These are phyloP conservation scores for Pisolithus tinctorius DNA, from an alignment of 768 basidiomycete genomes.

Conservation along the genomic window DNA sequence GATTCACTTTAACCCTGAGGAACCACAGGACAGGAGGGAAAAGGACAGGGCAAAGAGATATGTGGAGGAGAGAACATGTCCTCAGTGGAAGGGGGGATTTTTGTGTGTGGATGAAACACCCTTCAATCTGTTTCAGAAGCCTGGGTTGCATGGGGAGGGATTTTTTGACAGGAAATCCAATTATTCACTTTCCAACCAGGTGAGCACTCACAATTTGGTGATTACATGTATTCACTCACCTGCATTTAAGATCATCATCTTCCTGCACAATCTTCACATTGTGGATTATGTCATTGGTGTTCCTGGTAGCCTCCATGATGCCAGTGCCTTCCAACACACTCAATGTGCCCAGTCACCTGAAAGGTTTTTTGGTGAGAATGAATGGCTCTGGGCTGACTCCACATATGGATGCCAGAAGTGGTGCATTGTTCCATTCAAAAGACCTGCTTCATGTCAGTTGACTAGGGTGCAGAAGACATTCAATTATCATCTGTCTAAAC, in stretches of 20 bases:
- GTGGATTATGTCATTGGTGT: conserved; percentile 7
- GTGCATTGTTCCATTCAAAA: conserved; percentile 21
- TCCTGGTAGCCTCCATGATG: conserved; percentile 8
- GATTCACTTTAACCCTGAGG: background rate
- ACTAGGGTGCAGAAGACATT: conserved; percentile 10
- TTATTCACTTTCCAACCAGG: conserved; percentile 15
- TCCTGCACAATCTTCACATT: conserved; percentile 7
- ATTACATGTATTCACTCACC: background rate
- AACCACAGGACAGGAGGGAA: background rate
- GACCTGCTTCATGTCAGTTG: conserved; percentile 9
- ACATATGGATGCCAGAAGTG: conserved; percentile 7
- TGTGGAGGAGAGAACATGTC: background rate
- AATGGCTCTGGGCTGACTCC: conserved; percentile 10
- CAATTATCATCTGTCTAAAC: conserved; percentile 12
- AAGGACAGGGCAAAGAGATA: background rate
- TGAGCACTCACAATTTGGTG: background rate
- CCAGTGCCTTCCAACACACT: background rate
- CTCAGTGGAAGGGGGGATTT: conserved; percentile 1
- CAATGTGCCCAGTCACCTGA: background rate
- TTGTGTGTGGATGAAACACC: conserved; percentile 3
- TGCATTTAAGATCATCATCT: background rate
- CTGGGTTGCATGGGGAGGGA: conserved; percentile 4
- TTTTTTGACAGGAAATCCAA: conserved; percentile 15
- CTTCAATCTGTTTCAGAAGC: background rate
- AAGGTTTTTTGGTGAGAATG: conserved; percentile 1